phyloP scores from a whole-genome alignment of 495 filamentous ascomycete species.

The Thermochaetoides thermophila region DNA sequence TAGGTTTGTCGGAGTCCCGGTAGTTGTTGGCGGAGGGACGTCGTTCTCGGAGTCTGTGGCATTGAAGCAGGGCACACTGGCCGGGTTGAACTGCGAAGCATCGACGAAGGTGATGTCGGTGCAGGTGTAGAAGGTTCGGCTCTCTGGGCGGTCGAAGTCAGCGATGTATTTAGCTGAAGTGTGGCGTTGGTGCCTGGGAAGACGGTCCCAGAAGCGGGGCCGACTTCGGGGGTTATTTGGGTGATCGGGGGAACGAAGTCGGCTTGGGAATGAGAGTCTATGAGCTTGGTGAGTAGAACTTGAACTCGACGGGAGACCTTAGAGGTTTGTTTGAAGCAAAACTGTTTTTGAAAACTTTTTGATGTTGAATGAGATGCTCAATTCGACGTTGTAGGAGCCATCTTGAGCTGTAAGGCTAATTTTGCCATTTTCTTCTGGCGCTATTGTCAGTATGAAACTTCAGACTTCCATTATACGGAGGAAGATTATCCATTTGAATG shows the following conservation, averaged over 20 bases:
- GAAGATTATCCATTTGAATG: constrained; percentile 14
- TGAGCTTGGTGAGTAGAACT: background rate
- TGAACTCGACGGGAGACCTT: too few species aligned
- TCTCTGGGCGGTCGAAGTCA: constrained; percentile 29
- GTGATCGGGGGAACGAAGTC: constrained; percentile 20
- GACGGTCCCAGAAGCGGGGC: constrained; percentile 19
- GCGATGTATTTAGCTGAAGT: constrained; percentile 34
- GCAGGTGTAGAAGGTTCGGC: constrained; percentile 37
- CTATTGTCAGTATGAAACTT: background rate
- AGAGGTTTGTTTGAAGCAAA: background rate
- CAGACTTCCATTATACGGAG: background rate
- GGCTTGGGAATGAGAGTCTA: constrained; percentile 10
- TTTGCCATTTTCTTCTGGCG: constrained; percentile 4
- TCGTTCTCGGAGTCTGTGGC: constrained; percentile 19
- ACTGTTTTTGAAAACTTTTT: too few species aligned
- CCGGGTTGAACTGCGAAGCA: constrained; percentile 17
- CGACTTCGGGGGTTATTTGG: constrained; percentile 21
- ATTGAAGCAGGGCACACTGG: constrained; percentile 33
- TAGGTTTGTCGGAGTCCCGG: constrained; percentile 3
- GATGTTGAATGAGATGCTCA: constrained; percentile 10
- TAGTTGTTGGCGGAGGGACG: constrained; percentile 8
- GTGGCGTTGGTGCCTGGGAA: constrained; percentile 31
- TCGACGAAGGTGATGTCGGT: constrained; percentile 34
- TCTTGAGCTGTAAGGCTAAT: constrained; percentile 20
- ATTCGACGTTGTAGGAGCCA: constrained; percentile 7